These are phyloP conservation scores for Tetrahymena malaccensis DNA, from an alignment of 73 alveolate species.

Conservation along the genomic window DNA sequence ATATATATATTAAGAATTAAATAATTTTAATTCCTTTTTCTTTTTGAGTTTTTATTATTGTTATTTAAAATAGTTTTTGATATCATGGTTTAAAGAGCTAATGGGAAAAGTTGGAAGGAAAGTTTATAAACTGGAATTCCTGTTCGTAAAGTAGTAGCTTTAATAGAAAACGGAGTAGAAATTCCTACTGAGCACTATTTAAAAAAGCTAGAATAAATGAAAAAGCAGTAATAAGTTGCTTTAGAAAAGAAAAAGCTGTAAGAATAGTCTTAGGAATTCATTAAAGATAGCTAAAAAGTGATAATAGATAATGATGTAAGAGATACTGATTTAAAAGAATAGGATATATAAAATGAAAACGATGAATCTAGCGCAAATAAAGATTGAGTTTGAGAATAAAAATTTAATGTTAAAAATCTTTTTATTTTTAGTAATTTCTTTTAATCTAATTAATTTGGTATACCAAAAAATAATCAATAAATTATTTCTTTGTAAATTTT, in stretches of 20 bases:
- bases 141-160: not conserved
- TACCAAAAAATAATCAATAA: too few relatives aligned
- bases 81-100: conserved; percentile 4
- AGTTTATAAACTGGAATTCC: conserved; percentile 12
- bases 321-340: not conserved
- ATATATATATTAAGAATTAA: too few relatives aligned
- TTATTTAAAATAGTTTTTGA: conserved; percentile 17
- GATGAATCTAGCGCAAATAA: not conserved
- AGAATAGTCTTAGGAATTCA: not conserved
- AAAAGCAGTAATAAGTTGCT: not conserved
- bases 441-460: not conserved
- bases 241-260: not conserved
- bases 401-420: too few relatives aligned
- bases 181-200: not conserved
- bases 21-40: too few relatives aligned
- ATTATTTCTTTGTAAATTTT: too few relatives aligned
- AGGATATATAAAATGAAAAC: not conserved
- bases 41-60: too few relatives aligned
- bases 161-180: not conserved
- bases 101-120: conserved; percentile 25
- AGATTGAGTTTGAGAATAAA: not conserved
- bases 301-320: not conserved
- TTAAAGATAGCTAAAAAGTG: not conserved
- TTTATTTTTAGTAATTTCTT: not conserved
- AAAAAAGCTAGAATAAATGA: not conserved